These are phyloP conservation scores for Gaillardinia entomophila DNA, from an alignment of 805 yeast species.

Conservation along the genomic window DNA sequence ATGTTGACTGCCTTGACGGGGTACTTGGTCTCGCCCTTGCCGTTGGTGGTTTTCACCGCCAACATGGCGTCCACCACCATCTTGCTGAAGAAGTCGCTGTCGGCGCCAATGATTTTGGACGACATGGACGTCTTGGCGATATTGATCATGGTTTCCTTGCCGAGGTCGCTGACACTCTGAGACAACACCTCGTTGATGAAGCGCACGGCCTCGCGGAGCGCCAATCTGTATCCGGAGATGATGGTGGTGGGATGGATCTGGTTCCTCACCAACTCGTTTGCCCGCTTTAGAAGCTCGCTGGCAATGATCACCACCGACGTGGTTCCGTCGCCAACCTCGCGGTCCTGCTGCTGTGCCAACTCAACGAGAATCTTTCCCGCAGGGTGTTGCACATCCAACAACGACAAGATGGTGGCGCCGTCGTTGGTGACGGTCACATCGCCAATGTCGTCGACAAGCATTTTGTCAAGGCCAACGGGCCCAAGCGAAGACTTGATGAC, in stretches of 20 bases:
- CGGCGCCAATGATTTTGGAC: conserved; percentile 91
- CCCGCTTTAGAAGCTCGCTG: conserved; percentile 83
- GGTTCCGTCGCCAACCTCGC: conserved; percentile 98
- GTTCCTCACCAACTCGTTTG: conserved; percentile 88
- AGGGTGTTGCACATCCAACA: conserved; percentile 96
- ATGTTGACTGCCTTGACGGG: conserved; percentile 97
- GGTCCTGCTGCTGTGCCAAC: conserved; percentile 96
- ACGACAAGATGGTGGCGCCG: conserved; percentile 91
- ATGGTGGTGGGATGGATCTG: conserved; percentile 97
- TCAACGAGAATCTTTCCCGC: conserved; percentile 97
- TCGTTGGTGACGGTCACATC: conserved; percentile 98
- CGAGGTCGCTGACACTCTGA: conserved; percentile 53
- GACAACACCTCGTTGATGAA: conserved; percentile 67
- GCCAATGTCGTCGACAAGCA: conserved; percentile 98
- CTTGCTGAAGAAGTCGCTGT: conserved; percentile 80
- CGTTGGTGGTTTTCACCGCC: conserved; percentile 86
- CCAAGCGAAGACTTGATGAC: conserved; percentile 90
- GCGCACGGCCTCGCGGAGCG: conserved; percentile 83
- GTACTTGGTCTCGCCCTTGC: conserved; percentile 82
- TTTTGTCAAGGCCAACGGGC: conserved; percentile 97
- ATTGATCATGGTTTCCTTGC: conserved; percentile 70
- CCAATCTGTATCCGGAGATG: conserved; percentile 92
- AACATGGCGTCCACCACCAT: conserved; percentile 94
- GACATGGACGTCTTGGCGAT: conserved; percentile 98
- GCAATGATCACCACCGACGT: conserved; percentile 97